Evolutionary conservation across 2,329 filamentous ascomycete species (phyloP).

Genomic region (Botrytis cinerea): DNA sequence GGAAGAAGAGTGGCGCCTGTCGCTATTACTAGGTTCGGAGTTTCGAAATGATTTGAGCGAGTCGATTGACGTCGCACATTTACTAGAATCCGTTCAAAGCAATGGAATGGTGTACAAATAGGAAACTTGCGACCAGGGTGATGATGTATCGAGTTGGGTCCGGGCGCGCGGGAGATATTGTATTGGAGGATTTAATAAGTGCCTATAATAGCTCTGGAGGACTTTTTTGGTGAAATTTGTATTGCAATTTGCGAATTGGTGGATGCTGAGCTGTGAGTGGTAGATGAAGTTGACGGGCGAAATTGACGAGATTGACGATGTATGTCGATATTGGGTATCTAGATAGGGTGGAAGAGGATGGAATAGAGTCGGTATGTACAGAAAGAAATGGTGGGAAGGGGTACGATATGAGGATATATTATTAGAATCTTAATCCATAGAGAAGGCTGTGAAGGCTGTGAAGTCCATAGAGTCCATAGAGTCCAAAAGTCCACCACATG

Average conservation of each 20-base stretch:
- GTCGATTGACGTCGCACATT: constrained; percentile 40
- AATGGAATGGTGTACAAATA: constrained; percentile 25
- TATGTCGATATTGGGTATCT: background rate
- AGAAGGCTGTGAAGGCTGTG: background rate
- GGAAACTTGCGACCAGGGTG: constrained; percentile 20
- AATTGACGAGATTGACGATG: background rate
- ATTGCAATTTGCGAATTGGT: background rate
- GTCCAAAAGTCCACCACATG: too few relatives aligned
- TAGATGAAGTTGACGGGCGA: background rate
- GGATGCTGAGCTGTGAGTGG: background rate
- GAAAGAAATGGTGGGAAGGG: background rate
- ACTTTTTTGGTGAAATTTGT: background rate
- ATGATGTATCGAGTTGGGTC: constrained; percentile 23
- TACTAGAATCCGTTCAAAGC: constrained; percentile 32
- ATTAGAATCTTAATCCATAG: background rate
- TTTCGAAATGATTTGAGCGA: constrained; percentile 38
- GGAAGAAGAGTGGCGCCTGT: constrained; percentile 30
- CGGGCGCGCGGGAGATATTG: constrained; percentile 15
- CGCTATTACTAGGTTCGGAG: constrained; percentile 32
- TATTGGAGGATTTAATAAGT: constrained; percentile 1
- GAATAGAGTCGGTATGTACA: background rate
- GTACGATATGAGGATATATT: background rate
- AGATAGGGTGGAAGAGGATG: background rate
- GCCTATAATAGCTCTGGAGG: background rate
- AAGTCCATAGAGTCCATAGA: too few relatives aligned